Conservation (phyloP, 2,329 filamentous ascomycete genomes). For the Aspergillus sp. region DNA sequence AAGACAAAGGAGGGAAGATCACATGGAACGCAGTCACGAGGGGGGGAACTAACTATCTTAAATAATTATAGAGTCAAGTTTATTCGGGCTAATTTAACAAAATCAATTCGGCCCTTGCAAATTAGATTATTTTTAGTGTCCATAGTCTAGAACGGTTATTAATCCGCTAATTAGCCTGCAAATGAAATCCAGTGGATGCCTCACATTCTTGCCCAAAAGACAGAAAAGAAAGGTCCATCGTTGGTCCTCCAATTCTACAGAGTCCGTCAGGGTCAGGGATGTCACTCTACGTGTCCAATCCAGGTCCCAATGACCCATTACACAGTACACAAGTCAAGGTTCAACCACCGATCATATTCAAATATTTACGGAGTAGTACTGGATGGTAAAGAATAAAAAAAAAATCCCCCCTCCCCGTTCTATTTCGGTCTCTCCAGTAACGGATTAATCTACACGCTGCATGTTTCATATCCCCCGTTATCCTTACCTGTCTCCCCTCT, state of each 20-base stretch:
- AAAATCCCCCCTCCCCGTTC: background rate
- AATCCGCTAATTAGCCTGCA: background rate
- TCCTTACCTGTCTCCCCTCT: background rate
- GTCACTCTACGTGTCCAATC: too few relatives aligned
- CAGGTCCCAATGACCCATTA: too few relatives aligned
- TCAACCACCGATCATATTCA: too few relatives aligned
- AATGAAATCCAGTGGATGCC: background rate
- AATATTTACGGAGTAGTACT: too few relatives aligned
- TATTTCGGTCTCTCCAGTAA: constrained; percentile 1
- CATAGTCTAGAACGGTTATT: background rate
- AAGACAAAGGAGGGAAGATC: constrained; percentile 7
- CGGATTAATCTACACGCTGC: background rate
- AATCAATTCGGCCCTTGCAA: background rate
- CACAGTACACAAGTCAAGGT: too few relatives aligned
- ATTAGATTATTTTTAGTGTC: background rate
- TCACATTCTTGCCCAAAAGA: background rate
- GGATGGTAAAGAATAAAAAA: too few relatives aligned
- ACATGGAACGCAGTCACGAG: constrained; percentile 6
- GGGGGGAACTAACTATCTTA: background rate
- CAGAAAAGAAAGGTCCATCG: too few relatives aligned
- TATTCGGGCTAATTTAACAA: too few relatives aligned
- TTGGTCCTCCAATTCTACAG: too few relatives aligned
- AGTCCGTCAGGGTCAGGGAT: too few relatives aligned
- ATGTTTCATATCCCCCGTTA: background rate
- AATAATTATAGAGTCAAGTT: background rate